Evolutionary conservation across 495 filamentous ascomycete species (phyloP).

Genomic region (Wilcoxina mikolae): DNA sequence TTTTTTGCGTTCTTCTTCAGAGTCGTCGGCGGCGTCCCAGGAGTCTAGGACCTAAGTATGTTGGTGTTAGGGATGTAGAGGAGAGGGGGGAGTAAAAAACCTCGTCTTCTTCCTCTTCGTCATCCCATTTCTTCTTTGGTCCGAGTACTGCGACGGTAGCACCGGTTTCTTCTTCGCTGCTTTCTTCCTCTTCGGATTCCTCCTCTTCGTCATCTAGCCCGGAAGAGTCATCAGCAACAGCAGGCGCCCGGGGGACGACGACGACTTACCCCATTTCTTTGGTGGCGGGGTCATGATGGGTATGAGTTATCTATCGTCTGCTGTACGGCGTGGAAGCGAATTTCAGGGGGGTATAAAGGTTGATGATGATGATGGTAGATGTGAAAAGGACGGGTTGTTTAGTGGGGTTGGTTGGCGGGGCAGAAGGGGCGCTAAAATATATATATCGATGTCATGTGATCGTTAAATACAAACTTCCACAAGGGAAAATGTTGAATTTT

Average conservation of each 20-base stretch:
- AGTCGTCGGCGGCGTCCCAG: slow-evolving; percentile 95
- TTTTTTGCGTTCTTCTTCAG: slow-evolving; percentile 91
- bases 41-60: slow-evolving; percentile 67
- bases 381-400: too few relatives aligned
- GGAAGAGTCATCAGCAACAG: not conserved
- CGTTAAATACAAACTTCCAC: too few relatives aligned
- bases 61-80: not conserved
- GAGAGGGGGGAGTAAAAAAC: slow-evolving; percentile 34
- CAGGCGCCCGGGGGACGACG: not conserved
- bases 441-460: too few relatives aligned
- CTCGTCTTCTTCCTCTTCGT: slow-evolving; percentile 83
- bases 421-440: not conserved
- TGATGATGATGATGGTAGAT: not conserved
- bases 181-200: slow-evolving; percentile 14
- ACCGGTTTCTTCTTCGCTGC: not conserved
- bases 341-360: not conserved
- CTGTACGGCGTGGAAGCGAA: too few relatives aligned
- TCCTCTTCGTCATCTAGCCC: slow-evolving; percentile 10
- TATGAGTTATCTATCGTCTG: not conserved
- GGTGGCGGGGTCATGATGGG: slow-evolving; percentile 17
- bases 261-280: slow-evolving; percentile 22
- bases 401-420: not conserved
- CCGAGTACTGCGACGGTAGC: slow-evolving; percentile 6
- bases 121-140: slow-evolving; percentile 55
- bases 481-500: too few relatives aligned